Evolutionary conservation across 441 rosid genomes (phyloP).

Genomic region (Sinapis alba): DNA sequence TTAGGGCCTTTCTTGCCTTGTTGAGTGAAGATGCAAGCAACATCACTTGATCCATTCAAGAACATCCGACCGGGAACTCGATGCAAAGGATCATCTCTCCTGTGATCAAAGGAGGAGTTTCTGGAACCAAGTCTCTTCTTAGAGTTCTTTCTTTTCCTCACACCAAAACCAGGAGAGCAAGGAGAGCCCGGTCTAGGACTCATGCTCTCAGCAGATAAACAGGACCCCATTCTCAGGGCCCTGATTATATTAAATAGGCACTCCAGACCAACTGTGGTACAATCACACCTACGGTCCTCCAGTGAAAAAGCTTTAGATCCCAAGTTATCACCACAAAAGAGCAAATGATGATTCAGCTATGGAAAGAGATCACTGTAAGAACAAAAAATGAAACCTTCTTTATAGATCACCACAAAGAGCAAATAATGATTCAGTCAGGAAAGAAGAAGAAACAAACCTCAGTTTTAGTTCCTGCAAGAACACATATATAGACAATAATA

Average conservation of each 20-base stretch:
- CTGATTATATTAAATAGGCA: constrained; percentile 88
- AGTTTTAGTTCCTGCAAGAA: constrained; percentile 13
- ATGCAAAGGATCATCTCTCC: constrained; percentile 73
- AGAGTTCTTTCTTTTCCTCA: constrained; percentile 73
- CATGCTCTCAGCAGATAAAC: constrained; percentile 93
- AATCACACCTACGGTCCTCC: constrained; percentile 58
- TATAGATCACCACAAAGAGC: constrained; percentile 28
- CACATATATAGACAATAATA: constrained; percentile 22
- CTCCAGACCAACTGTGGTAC: constrained; percentile 86
- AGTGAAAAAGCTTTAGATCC: constrained; percentile 39
- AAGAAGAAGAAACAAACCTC: constrained; percentile 27
- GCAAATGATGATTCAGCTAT: constrained; percentile 27
- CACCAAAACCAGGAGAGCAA: constrained; percentile 64
- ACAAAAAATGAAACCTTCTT: constrained; percentile 11
- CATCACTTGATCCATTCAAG: constrained; percentile 78
- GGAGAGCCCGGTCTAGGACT: constrained; percentile 92
- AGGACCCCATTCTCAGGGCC: constrained; percentile 99
- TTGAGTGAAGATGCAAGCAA: constrained; percentile 85
- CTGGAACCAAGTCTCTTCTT: constrained; percentile 64
- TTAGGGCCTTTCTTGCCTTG: constrained; percentile 98
- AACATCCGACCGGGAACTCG: constrained; percentile 83
- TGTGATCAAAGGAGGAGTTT: constrained; percentile 66
- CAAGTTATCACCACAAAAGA: constrained; percentile 18
- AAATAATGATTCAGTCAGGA: constrained; percentile 1
- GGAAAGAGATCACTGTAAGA: constrained; percentile 47